Conservation (phyloP, 768 basidiomycete genomes). For the Tremella mesenterica region DNA sequence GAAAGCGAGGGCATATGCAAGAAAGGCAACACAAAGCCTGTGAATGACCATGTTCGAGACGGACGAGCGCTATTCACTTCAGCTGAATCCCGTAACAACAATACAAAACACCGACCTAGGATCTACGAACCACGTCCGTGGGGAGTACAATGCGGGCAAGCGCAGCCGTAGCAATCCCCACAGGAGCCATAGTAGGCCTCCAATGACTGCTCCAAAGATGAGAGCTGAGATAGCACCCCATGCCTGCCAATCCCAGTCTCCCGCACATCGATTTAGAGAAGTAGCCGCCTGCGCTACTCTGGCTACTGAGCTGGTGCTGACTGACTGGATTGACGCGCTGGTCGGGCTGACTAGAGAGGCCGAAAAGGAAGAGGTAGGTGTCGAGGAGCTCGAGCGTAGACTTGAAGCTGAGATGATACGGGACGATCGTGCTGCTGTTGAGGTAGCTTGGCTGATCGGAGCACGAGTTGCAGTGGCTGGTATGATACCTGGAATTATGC, state of each 20-base stretch:
- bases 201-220: conserved; percentile 16
- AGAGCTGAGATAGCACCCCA: conserved; percentile 22
- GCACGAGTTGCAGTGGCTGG: too few species aligned
- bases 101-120: conserved; percentile 12
- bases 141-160: conserved; percentile 18
- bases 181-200: conserved; percentile 22
- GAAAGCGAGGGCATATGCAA: conserved; percentile 55
- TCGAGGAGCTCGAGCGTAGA: conserved; percentile 1
- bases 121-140: conserved; percentile 22
- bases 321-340: not conserved
- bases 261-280: conserved; percentile 16
- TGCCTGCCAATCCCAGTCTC: conserved; percentile 29
- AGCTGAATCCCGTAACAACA: not conserved
- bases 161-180: conserved; percentile 18
- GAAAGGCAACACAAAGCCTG: conserved; percentile 63
- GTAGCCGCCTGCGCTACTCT: not conserved
- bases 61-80: conserved; percentile 1
- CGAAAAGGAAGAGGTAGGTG: not conserved
- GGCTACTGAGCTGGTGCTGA: not conserved
- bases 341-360: not conserved
- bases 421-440: not conserved
- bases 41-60: conserved; percentile 48
- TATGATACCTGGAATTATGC: too few species aligned
- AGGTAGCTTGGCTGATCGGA: not conserved
- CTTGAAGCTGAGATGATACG: too few species aligned